Conservation (phyloP, 768 basidiomycete genomes). For the Hemileccinum rubropunctum region DNA sequence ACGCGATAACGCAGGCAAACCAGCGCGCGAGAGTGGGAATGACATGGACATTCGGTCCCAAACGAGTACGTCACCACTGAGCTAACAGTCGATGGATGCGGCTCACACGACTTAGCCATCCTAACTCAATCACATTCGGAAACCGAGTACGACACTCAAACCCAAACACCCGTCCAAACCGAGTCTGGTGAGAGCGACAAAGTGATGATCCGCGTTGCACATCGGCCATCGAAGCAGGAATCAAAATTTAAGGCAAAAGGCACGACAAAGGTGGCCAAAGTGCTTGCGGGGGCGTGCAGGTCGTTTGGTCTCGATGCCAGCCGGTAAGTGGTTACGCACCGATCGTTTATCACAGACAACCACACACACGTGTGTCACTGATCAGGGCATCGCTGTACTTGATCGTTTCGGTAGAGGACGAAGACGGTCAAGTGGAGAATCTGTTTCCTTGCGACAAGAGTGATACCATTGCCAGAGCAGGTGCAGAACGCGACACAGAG, state of each 20-base stretch:
- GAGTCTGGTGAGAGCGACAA: conserved; percentile 11
- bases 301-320: conserved; percentile 26
- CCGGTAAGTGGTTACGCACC: conserved; percentile 13
- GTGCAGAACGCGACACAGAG: conserved; percentile 23
- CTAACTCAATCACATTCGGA: conserved; percentile 1
- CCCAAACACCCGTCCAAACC: background rate
- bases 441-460: conserved; percentile 29
- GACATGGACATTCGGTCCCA: background rate
- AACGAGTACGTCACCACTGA: conserved; percentile 13
- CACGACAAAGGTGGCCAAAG: conserved; percentile 31
- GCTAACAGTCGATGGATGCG: background rate
- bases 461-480: conserved; percentile 26
- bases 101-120: background rate
- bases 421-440: conserved; percentile 25
- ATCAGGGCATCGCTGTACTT: conserved; percentile 24
- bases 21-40: background rate
- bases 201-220: conserved; percentile 31
- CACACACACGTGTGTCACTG: background rate
- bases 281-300: conserved; percentile 26
- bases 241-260: conserved; percentile 31
- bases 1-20: conserved; percentile 5
- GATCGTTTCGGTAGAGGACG: conserved; percentile 24
- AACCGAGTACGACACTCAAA: background rate
- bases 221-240: conserved; percentile 28
- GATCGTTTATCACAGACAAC: background rate